phyloP scores from a whole-genome alignment of 2,329 filamentous ascomycete genomes.

The Neonectria neomacrospora region DNA sequence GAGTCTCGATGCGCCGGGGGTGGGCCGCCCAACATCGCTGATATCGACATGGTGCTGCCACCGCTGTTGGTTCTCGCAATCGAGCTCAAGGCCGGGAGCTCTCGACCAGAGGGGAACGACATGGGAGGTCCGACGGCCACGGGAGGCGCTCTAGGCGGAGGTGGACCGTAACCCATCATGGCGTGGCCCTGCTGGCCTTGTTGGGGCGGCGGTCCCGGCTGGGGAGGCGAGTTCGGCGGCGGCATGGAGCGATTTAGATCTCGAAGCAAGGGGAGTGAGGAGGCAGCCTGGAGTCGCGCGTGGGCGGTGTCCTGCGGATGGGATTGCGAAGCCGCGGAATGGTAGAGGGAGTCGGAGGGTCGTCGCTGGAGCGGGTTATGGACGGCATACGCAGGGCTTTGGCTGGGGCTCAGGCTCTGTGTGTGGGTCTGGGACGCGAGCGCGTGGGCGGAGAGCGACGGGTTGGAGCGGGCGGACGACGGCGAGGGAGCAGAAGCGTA shows the following conservation, averaged over 20 bases:
- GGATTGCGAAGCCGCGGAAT: slow-evolving; percentile 47
- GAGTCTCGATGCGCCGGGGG: slow-evolving; percentile 56
- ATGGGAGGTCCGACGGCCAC: slow-evolving; percentile 56
- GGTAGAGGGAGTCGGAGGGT: slow-evolving; percentile 58
- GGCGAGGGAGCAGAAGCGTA: slow-evolving; percentile 17
- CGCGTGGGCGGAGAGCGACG: slow-evolving; percentile 36
- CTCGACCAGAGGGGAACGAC: slow-evolving; percentile 61
- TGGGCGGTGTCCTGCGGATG: slow-evolving; percentile 50
- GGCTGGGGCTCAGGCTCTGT: slow-evolving; percentile 40
- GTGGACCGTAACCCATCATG: slow-evolving; percentile 56
- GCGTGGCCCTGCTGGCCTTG: slow-evolving; percentile 47
- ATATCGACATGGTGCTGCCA: slow-evolving; percentile 70
- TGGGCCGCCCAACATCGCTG: slow-evolving; percentile 67
- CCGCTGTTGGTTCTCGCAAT: slow-evolving; percentile 59
- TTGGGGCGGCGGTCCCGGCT: slow-evolving; percentile 48
- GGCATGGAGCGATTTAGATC: slow-evolving; percentile 57
- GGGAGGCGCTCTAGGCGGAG: slow-evolving; percentile 58
- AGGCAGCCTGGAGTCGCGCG: slow-evolving; percentile 58
- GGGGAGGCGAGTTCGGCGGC: slow-evolving; percentile 58
- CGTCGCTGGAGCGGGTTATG: slow-evolving; percentile 48
- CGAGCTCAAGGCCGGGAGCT: slow-evolving; percentile 63
- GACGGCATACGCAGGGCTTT: slow-evolving; percentile 46
- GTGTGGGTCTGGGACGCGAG: slow-evolving; percentile 34
- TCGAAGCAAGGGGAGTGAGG: slow-evolving; percentile 54
- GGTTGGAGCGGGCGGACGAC: slow-evolving; percentile 27